Base-by-base conservation (phyloP, 2,329 filamentous ascomycete species). In the Fusarium buxicola region DNA sequence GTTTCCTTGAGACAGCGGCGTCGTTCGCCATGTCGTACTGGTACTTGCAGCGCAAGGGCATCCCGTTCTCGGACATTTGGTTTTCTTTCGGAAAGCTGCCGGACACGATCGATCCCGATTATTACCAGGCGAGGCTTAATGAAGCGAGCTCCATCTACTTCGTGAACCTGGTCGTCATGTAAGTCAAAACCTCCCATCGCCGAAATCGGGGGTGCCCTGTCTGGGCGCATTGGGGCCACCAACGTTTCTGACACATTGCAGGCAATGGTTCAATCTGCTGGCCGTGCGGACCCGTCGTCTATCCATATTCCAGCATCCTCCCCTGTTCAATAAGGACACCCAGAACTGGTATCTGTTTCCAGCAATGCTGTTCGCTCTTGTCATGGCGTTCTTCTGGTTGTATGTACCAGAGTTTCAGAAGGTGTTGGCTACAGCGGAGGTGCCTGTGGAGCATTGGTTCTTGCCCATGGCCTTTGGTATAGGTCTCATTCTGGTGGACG, bases 101-200 rank as follows among this genome's bases (percentile, higher is more conserved):
- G 9, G 80, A 68, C 54, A 78, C 72, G 71, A 80, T 85, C 10
- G 82, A 84, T 47, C 75, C 81, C 2, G 84, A 85, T 40, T 83
- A 82, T 53, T 85, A 88, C 68, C 77, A 76, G 0, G 74, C 78
- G 25, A 81, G 85, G 60, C 77, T 90, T 21, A 89, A 88, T 61
- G 81, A 84, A 58, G 89, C 89, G 0, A 89, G 85, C 32, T 90
- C 87, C 13, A 88, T 94, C 58, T 94, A 94, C 75, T 94, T 94
- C 68, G 85, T 93, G 65, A 94, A 89, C 57, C 78, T 94, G 18
- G 91, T 94, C 3, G 87, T 94, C 44, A 92, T 94, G 89, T 66
- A 65, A 65, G 63, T 66, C 35, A 21, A 21, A 21, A 16, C 7
- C 13, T 4, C 30, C 4, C 25, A 34, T 12, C 51, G 39, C 53